Base-by-base conservation (phyloP, 2,329 filamentous ascomycete genomes). In the Nothophaeocryptopus gaeumannii region DNA sequence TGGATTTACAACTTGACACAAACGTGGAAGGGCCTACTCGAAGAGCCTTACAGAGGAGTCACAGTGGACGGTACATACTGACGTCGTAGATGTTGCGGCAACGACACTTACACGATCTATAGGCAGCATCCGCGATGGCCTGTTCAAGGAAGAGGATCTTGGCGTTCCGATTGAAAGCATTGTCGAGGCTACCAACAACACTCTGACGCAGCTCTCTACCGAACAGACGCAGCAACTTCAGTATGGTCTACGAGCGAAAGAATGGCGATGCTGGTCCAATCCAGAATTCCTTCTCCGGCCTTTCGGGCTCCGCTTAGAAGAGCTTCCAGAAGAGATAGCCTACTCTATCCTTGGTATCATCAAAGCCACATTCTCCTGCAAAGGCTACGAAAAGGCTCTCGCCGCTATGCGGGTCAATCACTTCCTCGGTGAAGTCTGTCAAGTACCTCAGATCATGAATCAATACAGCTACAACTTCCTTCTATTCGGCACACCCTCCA, bases 341-440 rank as follows among this genome's bases (percentile, higher is more conserved):
- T 65, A 72, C 15, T 69, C 76, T 20, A 76, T 84, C 5, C 70
- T 88, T 33, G 65, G 67, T 5, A 69, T 89, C 2, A 70, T 89
- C 1, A 58, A 77, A 44, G 64, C 74, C 0, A 81, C 82, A 0
- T 74, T 89, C 0, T 88, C 84, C 0, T 77, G 82, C 0, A 83
- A 87, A 63, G 86, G 87, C 11, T 90, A 88, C 68, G 67, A 77
- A 13, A 89, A 90, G 61, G 85, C 85, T 8, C 49, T 84, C 1
- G 75, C 73, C 0, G 85, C 85, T 0, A 89, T 88, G 84, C 81
- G 81, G 50, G 81, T 88, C 64, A 89, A 90, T 67, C 81, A 84
- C 47, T 89, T 89, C 69, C 77, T 90, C 0, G 86, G 86, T 38
- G 78, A 86, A 51, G 74, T 89, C 0, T 82, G 87, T 42, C 63